phyloP scores from a whole-genome alignment of 2,329 filamentous ascomycete genomes.

The Aplosporella prunicola region DNA sequence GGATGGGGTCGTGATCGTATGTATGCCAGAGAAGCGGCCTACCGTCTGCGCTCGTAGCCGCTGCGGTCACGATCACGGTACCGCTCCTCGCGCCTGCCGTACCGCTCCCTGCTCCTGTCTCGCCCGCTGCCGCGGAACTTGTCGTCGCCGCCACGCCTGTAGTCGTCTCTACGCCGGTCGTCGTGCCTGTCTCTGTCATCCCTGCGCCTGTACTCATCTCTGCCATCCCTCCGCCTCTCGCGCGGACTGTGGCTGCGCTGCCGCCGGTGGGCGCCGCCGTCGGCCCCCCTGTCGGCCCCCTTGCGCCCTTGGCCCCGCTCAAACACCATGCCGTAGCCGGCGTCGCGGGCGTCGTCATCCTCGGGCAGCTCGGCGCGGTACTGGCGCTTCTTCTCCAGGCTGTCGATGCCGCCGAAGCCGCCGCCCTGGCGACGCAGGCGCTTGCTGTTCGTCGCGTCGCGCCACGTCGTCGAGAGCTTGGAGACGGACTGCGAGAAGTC shows the following conservation, averaged over 20 bases:
- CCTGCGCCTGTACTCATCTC: constrained; percentile 11
- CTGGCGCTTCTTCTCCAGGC: constrained; percentile 81
- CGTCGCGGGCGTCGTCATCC: constrained; percentile 23
- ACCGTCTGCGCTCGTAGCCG: too few relatives aligned
- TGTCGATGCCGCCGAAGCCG: constrained; percentile 84
- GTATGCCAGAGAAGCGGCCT: too few relatives aligned
- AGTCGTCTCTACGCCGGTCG: background rate
- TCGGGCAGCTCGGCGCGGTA: constrained; percentile 55
- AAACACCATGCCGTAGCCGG: constrained; percentile 69
- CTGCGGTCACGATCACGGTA: constrained; percentile 26
- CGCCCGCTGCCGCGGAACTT: constrained; percentile 16
- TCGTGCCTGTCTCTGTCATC: constrained; percentile 1
- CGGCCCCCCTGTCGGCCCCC: constrained; percentile 13
- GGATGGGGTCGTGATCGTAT: too few relatives aligned
- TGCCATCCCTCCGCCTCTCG: constrained; percentile 27
- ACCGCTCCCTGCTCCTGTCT: constrained; percentile 31
- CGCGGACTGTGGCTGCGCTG: constrained; percentile 38
- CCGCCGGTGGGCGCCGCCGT: constrained; percentile 14
- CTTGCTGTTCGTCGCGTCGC: constrained; percentile 75
- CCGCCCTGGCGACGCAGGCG: constrained; percentile 54
- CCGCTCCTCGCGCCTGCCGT: constrained; percentile 25
- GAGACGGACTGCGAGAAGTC: constrained; percentile 94
- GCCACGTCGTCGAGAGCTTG: constrained; percentile 82
- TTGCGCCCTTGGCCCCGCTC: constrained; percentile 56
- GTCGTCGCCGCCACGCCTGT: constrained; percentile 19